A percentile compares a stretch with the other conserved stretches of the same genome.
Conservation (phyloP, 495 filamentous ascomycete species). For the Neurospora discreta region DNA sequence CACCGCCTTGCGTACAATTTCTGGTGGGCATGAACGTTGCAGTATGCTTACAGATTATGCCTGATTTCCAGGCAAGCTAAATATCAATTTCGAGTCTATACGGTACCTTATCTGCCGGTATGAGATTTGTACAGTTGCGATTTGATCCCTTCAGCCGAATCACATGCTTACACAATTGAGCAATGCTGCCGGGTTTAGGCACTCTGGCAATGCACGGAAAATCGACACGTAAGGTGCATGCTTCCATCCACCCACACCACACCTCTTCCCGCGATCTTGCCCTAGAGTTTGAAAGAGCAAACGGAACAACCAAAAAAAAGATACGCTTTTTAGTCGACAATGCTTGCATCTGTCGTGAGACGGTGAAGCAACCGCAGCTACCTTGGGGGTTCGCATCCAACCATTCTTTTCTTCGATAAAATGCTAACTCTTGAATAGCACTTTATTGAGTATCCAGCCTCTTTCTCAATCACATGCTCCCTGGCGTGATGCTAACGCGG, state of each 20-base stretch:
- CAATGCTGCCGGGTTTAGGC: not conserved
- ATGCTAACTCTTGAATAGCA: not conserved
- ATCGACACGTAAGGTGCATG: not conserved
- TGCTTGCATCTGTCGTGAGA: not conserved
- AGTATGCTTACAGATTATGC: too few species aligned
- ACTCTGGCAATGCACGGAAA: not conserved
- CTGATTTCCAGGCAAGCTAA: too few species aligned
- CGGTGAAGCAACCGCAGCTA: not conserved
- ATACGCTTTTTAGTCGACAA: not conserved
- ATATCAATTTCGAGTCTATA: too few species aligned
- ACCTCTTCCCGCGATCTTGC: not conserved
- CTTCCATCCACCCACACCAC: not conserved
- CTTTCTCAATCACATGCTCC: not conserved
- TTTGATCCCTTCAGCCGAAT: not conserved
- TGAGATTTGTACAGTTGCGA: not conserved
- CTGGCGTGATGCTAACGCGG: not conserved
- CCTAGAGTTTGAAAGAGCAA: not conserved
- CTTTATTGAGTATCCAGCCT: not conserved
- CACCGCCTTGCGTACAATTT: too few species aligned
- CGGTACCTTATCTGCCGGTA: too few species aligned
- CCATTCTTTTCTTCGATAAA: not conserved
- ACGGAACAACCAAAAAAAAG: too few species aligned
- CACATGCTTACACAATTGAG: not conserved
- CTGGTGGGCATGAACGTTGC: too few species aligned
- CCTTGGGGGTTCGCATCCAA: not conserved